Evolutionary conservation across 2,329 filamentous ascomycete genomes (phyloP).

Genomic region (Botrytis deweyae): DNA sequence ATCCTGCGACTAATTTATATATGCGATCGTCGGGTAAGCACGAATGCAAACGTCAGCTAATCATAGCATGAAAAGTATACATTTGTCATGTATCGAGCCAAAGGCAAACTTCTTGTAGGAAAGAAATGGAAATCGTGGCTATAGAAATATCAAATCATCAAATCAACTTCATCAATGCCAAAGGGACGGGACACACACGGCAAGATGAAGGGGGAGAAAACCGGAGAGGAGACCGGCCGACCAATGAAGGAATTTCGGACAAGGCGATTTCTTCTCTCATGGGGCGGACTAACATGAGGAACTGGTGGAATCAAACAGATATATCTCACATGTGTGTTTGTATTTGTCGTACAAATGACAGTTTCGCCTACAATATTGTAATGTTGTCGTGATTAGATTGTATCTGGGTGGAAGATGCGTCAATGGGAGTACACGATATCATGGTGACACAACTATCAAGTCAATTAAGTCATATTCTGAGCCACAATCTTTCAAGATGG

Average conservation of each 20-base stretch:
- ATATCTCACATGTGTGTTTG: neutral
- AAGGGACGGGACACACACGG: too few species aligned
- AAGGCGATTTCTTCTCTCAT: neutral
- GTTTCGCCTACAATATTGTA: neutral
- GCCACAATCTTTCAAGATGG: neutral
- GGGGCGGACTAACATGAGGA: neutral
- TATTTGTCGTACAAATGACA: neutral
- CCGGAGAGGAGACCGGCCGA: neutral
- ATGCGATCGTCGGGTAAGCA: neutral
- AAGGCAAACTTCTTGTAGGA: neutral
- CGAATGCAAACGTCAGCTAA: neutral
- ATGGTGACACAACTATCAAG: neutral
- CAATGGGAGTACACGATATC: neutral
- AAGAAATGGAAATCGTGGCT: neutral
- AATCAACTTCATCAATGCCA: neutral
- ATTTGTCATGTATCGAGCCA: neutral
- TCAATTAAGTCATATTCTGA: neutral
- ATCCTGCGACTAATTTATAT: neutral
- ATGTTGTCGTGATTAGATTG: conserved; percentile 4
- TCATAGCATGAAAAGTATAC: neutral
- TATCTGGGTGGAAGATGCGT: neutral
- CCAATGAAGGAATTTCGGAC: neutral
- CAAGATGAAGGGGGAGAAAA: neutral
- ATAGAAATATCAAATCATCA: neutral
- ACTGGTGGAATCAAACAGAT: neutral